Evolutionary conservation across 441 rosid genomes (phyloP).

Genomic region (Populus trichocarpa): DNA sequence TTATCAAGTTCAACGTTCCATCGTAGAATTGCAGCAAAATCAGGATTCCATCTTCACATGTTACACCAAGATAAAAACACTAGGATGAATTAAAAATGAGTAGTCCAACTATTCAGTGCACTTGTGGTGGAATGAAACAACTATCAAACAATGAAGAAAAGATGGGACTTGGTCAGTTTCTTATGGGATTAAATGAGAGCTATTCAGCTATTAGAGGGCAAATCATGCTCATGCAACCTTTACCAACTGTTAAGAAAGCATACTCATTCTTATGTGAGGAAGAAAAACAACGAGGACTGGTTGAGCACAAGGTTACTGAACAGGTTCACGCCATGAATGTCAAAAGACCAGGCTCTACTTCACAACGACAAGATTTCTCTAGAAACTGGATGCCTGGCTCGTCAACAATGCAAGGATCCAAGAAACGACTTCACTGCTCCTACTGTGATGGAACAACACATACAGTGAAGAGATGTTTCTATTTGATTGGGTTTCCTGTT

Average conservation of each 20-base stretch:
- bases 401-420: not conserved
- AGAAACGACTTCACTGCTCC: not conserved
- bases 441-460: not conserved
- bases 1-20: not conserved
- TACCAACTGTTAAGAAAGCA: constrained; percentile 1
- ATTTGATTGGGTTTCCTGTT: too few relatives aligned
- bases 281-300: not conserved
- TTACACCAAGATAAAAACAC: not conserved
- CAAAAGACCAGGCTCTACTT: not conserved
- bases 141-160: not conserved
- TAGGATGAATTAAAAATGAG: not conserved
- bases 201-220: not conserved
- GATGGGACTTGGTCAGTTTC: not conserved
- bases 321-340: not conserved
- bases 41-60: not conserved
- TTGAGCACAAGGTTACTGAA: not conserved
- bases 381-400: too few relatives aligned
- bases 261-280: constrained; percentile 1
- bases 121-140: not conserved
- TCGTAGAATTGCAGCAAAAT: not conserved
- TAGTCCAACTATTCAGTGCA: not conserved
- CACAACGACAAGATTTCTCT: too few relatives aligned
- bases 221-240: constrained; percentile 1
- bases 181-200: not conserved
- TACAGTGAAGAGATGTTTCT: too few relatives aligned